Percentiles rank a stretch among this genome's conserved stretches.
phyloP scores from a whole-genome alignment of 1,284 basidiomycete genomes.

The Agaricales sp. region DNA sequence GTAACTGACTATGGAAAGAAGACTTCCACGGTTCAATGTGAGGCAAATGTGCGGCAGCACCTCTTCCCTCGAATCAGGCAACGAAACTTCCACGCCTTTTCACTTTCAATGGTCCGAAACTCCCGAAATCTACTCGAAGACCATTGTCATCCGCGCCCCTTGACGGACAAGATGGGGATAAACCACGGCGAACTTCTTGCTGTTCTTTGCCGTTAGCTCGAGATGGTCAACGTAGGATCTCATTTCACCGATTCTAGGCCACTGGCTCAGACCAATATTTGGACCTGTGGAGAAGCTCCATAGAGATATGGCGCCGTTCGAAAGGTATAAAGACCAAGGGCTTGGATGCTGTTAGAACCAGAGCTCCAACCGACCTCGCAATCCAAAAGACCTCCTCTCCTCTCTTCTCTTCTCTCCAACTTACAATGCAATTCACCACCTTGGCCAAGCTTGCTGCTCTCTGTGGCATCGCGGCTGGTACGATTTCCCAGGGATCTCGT shows the following conservation, averaged over 20 bases:
- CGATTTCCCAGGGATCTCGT: conserved; percentile 1
- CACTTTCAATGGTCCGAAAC: not conserved
- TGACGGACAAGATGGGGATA: conserved; percentile 1
- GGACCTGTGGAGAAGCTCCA: not conserved
- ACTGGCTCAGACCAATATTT: not conserved
- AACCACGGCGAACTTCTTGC: not conserved
- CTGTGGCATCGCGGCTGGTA: conserved; percentile 14
- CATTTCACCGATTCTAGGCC: not conserved
- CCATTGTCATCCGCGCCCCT: not conserved
- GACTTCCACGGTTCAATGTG: not conserved
- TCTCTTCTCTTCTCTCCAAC: not conserved
- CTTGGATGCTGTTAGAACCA: not conserved
- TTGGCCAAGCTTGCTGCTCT: conserved; percentile 14
- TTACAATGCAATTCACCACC: conserved; percentile 12
- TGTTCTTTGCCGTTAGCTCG: not conserved
- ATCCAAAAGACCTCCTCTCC: not conserved
- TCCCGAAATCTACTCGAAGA: not conserved
- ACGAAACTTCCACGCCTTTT: not conserved
- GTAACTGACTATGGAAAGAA: not conserved
- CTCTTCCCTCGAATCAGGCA: not conserved
- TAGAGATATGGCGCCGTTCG: not conserved
- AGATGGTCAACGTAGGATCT: not conserved
- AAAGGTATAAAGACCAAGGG: not conserved
- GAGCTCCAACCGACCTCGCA: not conserved
- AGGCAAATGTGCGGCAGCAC: not conserved